phyloP scores from a whole-genome alignment of 192 early-diverging fungal species.

The Backusella sp. region DNA sequence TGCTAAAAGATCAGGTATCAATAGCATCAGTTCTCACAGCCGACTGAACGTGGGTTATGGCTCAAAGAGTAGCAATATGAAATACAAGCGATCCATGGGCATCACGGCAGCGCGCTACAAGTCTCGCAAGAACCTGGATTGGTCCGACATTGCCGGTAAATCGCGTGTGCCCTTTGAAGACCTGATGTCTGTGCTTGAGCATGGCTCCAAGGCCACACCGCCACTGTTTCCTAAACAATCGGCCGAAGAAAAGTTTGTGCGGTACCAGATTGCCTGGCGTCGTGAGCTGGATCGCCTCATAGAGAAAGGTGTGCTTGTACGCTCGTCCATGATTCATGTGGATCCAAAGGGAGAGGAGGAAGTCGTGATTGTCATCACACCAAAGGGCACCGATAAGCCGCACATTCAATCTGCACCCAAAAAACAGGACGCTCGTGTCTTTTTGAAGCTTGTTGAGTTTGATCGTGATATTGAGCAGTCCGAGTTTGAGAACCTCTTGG shows the following conservation, averaged over 20 bases:
- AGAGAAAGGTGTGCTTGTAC: constrained; percentile 65
- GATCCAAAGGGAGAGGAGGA: constrained; percentile 61
- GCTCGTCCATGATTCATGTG: constrained; percentile 59
- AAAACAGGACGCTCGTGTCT: constrained; percentile 83
- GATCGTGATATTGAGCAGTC: constrained; percentile 79
- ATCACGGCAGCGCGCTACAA: constrained; percentile 38
- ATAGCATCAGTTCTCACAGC: not conserved
- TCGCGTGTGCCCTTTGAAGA: constrained; percentile 51
- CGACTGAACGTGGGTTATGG: not conserved
- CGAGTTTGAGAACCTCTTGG: constrained; percentile 74
- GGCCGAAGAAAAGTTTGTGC: constrained; percentile 73
- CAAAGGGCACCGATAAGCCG: constrained; percentile 52
- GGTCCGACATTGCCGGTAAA: constrained; percentile 39
- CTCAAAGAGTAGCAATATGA: not conserved
- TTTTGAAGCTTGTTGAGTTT: constrained; percentile 83
- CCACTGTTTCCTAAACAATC: constrained; percentile 68
- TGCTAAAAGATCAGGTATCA: not conserved
- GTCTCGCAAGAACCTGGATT: constrained; percentile 35
- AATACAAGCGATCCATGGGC: constrained; percentile 26
- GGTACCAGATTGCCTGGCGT: constrained; percentile 62
- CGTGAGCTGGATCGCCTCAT: constrained; percentile 75
- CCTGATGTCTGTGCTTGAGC: constrained; percentile 63
- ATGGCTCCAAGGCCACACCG: constrained; percentile 52
- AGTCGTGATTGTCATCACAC: constrained; percentile 76
- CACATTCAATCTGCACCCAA: constrained; percentile 69